phyloP scores from a whole-genome alignment of 169 alveolate species.

The Eimeria maxima region DNA sequence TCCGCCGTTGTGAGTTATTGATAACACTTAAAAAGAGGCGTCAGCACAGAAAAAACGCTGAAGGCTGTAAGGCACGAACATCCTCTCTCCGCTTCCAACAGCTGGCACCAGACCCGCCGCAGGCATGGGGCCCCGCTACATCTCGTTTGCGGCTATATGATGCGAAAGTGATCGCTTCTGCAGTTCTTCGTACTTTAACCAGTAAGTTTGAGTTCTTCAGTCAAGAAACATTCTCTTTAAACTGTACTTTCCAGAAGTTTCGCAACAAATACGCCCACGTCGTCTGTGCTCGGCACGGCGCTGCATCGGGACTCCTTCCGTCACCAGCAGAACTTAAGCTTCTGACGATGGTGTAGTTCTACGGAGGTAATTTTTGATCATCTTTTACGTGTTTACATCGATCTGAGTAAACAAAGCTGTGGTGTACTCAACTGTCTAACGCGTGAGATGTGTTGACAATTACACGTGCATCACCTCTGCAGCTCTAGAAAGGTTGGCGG shows the following conservation, averaged over 20 bases:
- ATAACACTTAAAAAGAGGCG: background rate
- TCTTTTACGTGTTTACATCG: background rate
- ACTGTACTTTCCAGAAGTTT: background rate
- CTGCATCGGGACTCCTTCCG: background rate
- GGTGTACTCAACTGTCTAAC: background rate
- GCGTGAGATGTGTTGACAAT: background rate
- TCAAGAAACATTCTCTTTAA: background rate
- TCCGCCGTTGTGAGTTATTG: background rate
- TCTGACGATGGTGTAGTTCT: background rate
- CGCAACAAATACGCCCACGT: background rate
- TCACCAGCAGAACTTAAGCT: background rate
- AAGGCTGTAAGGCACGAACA: background rate
- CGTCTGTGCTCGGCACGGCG: background rate
- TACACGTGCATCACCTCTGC: background rate
- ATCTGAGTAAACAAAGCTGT: background rate
- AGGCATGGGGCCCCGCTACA: background rate
- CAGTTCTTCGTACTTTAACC: background rate
- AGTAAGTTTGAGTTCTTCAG: background rate
- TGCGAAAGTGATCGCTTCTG: background rate
- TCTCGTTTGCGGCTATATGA: background rate
- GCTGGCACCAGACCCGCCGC: slow-evolving; percentile 7
- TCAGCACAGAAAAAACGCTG: background rate
- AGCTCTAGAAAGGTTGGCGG: background rate
- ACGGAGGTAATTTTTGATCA: background rate
- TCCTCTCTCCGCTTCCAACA: background rate